Base-by-base conservation (phyloP, 2,329 filamentous ascomycete genomes). In the Cercospora janseana region DNA sequence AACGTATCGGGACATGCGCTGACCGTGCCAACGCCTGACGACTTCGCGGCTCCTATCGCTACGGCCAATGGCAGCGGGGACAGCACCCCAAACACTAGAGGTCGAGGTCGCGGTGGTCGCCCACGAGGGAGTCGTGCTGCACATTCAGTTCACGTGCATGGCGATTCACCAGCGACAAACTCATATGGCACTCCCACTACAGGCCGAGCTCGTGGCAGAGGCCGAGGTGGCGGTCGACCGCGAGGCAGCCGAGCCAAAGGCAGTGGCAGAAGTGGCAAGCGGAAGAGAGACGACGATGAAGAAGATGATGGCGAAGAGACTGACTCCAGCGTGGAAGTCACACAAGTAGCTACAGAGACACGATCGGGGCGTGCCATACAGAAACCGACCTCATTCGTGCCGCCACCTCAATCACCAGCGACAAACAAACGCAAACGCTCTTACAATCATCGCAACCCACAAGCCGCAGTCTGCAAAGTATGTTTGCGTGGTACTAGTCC, bases 301-400 rank as follows among this genome's bases (percentile, higher is more conserved):
- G 71, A 67, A 6, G 66, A 70, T 28, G 42, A 35, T 16, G 44
- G 24, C 15, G 67, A 49, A 8, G 54, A 44, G 8, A 62, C 63
- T 4, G 61, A 62, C 35, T 65, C 63, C 32, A 61, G 59, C 24
- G 63, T 65, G 42, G 70, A 75, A 40, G 75, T 79, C 55, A 79
- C 78, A 6, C 75, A 77, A 15, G 72, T 80, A 13, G 77, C 80
- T 3, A 87, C 82, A 23, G 83, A 80, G 64, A 90, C 87, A 7
- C 87, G 88, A 64, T 91, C 86, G 15, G 87, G 87, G 28, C 80
- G 87, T 54, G 81, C 84, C 51, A 79, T 89, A 27, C 82, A 79
- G 54, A 85, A 84, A 69, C 81, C 86, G 37, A 71, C 81, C 51
- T 72, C 79, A 55, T 82, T 82, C 70, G 76, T 85, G 57, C 81